Base-by-base conservation (phyloP, 1,284 basidiomycete genomes). In the Fomitopsis betulina region DNA sequence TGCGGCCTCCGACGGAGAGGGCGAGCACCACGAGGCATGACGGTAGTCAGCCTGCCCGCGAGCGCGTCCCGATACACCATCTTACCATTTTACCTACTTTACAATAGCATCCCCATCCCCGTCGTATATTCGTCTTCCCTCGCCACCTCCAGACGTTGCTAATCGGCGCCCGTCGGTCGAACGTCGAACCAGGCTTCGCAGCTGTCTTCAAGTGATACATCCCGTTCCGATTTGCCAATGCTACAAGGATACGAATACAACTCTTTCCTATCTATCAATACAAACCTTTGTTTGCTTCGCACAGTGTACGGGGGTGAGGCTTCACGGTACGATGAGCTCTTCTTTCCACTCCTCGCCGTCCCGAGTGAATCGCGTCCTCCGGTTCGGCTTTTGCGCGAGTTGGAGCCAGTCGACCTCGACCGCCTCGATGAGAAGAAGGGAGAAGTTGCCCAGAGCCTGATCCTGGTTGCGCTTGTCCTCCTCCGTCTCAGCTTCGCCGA, bases 341-440 rank as follows among this genome's bases (percentile, higher is more conserved):
- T 84, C 84, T 53, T 72, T 70, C 81, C 87, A 89, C 40, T 67
- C 68, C 5, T 67, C 64, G 0, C 63, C 71, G 27, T 68, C 71
- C 65, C 74, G 73, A 57, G 69, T 76, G 61, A 84, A 89, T 55
- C 69, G 70, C 30, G 80, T 84, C 63, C 89, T 74, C 60, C 76
- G 75, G 63, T 88, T 79, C 19, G 85, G 86, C 19, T 72, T 59
- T 10, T 77, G 73, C 0, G 72, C 78, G 51, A 90, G 65, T 66
- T 87, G 85, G 5, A 83, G 66, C 71, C 81, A 82, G 67, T 91
- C 88, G 42, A 89, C 81, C 57, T 81, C 77, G 1, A 70, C 65
- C 4, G 88, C 85, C 60, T 90, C 87, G 38, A 90, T 72, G 13
- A 89, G 64, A 42, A 91, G 67, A 65, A 91, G 68, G 9, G 84